Evolutionary conservation across 148 eudicot species (phyloP), one percentile per base, ranked within the genome.

Genomic region (Selenicereus undatus): DNA sequence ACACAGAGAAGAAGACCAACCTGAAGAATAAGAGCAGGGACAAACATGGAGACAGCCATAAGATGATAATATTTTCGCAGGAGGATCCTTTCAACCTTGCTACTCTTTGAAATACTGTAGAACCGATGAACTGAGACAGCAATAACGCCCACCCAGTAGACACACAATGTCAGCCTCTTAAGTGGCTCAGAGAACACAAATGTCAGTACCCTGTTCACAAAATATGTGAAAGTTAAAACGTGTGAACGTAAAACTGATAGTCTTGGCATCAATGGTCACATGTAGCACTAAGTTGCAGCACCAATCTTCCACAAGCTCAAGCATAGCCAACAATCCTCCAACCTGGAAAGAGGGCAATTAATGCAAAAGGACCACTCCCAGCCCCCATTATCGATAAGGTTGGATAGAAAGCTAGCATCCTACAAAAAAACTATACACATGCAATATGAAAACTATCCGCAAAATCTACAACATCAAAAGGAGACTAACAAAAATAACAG

Each of bases 11-110:
- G n/a, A 29, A 45, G 75, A 48, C 21, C 71, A 71, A 96, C 98
- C 99, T 96, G 99, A 86, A 96, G 86, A 79, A 96, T 83, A 78
- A 93, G 97, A 76, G 99, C 98, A 74, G 99, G 99, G 78, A 91
- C 85, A 87, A 96, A 96, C 93, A 96, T 96, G 78, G 86, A 81
- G 82, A 96, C 98, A 56, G 98, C 99, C 93, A 96, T 82, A 73
- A 96, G 85, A 87, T 96, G 99, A 88, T 96, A 96, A 82, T 93
- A 96, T 84, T 96, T 96, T 79, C 99, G 90, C 71, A 96, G 93
- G 78, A 96, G 93, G 83, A 96, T 96, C 78, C 99, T 88, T 88
- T 96, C 97, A 36, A 89, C 91, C 87, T 88, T 96, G 83, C 98
- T 93, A 65, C 87, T 89, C 90, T 89, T 93, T 43, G 99, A 96